Conservation (phyloP, 805 yeast genomes). For the Sugiyamaella smithiae region DNA sequence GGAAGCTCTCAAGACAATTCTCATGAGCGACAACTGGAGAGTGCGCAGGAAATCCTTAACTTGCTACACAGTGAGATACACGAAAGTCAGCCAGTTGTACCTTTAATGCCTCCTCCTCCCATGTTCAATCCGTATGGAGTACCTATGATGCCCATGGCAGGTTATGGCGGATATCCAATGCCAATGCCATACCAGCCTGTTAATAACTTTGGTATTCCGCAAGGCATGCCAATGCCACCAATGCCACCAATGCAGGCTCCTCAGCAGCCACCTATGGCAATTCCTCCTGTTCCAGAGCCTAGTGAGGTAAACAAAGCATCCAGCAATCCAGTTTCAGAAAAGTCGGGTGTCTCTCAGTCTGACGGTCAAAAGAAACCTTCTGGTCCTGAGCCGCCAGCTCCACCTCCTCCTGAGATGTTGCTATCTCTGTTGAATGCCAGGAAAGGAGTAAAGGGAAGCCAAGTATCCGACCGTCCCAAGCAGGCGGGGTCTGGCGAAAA, state of each 20-base stretch:
- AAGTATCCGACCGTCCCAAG: neutral
- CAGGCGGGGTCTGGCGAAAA: neutral
- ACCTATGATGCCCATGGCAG: neutral
- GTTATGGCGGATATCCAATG: neutral
- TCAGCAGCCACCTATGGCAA: neutral
- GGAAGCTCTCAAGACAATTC: constrained; percentile 8
- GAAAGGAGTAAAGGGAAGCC: neutral
- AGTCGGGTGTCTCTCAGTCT: neutral
- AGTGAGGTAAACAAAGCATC: neutral
- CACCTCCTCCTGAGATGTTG: constrained; percentile 27
- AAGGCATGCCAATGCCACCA: too few relatives aligned
- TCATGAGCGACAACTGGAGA: constrained; percentile 24
- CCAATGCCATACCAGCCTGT: constrained; percentile 1
- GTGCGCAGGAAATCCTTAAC: constrained; percentile 32
- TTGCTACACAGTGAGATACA: constrained; percentile 27
- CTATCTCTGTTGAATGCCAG: constrained; percentile 24
- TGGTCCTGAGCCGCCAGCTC: constrained; percentile 20
- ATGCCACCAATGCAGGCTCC: constrained; percentile 15
- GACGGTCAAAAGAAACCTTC: neutral
- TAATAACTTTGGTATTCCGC: neutral
- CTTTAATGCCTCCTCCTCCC: constrained; percentile 12
- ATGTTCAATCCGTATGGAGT: neutral
- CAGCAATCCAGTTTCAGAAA: neutral
- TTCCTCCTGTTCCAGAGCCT: constrained; percentile 6
- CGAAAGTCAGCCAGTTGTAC: constrained; percentile 14